Evolutionary conservation across 2,329 filamentous ascomycete genomes (phyloP).

Genomic region (Didymosphaeria variabile): DNA sequence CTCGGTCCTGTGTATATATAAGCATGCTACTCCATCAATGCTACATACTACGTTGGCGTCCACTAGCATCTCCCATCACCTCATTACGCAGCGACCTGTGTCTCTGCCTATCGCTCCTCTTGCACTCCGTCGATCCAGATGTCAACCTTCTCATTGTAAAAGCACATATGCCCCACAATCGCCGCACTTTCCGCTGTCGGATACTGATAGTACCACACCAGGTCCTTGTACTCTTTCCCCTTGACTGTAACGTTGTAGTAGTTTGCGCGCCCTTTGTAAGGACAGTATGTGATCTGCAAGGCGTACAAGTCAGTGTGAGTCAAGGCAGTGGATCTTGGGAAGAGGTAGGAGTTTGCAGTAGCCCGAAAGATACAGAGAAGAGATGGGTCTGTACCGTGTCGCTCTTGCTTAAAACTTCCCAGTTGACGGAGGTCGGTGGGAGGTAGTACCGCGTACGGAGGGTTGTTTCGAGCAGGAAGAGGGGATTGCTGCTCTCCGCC

Average conservation of each 20-base stretch:
- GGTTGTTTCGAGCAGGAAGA: conserved; percentile 69
- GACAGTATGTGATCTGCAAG: conserved; percentile 62
- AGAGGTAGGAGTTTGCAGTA: no score
- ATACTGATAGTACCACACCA: conserved; percentile 70
- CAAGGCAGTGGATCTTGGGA: no score
- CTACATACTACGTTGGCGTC: no score
- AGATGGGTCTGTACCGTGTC: conserved; percentile 40
- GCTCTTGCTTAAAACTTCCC: conserved; percentile 59
- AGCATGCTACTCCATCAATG: not conserved
- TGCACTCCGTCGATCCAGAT: conserved; percentile 66
- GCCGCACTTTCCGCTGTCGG: conserved; percentile 65
- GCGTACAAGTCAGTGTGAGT: no score
- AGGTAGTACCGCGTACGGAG: conserved; percentile 69
- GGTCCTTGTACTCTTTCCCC: conserved; percentile 57
- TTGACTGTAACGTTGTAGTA: conserved; percentile 67
- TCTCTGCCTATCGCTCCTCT: conserved; percentile 33
- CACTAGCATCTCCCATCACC: no score
- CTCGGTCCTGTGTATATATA: not conserved
- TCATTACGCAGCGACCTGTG: no score
- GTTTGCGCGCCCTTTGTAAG: conserved; percentile 72
- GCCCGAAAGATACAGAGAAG: no score
- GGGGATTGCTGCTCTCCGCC: conserved; percentile 52
- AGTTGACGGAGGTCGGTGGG: conserved; percentile 61
- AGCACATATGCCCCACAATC: conserved; percentile 67
- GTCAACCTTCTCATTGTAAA: conserved; percentile 75